Conservation (phyloP, 495 filamentous ascomycete genomes). For the Halenospora varia region DNA sequence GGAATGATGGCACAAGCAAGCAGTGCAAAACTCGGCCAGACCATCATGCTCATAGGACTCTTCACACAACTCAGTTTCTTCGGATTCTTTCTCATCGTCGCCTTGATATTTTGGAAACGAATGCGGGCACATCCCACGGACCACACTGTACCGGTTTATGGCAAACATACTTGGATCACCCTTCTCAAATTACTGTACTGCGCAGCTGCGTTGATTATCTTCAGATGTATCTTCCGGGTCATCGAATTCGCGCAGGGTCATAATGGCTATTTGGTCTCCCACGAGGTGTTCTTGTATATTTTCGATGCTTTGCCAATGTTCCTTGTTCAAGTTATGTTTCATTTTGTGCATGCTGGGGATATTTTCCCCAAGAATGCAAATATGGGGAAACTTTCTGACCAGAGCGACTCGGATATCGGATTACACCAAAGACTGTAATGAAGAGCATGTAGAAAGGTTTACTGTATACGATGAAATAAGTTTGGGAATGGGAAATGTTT, state of each 20-base stretch:
- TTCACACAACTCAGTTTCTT: slow-evolving; percentile 48
- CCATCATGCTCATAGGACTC: slow-evolving; percentile 37
- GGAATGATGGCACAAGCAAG: slow-evolving; percentile 34
- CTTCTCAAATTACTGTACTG: slow-evolving; percentile 49
- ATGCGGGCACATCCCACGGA: slow-evolving; percentile 12
- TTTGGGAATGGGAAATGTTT: no score
- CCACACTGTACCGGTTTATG: slow-evolving; percentile 13
- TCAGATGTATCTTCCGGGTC: slow-evolving; percentile 57
- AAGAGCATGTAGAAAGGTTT: no score
- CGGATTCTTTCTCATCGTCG: slow-evolving; percentile 42
- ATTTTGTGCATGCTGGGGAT: slow-evolving; percentile 21
- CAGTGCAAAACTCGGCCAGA: slow-evolving; percentile 32
- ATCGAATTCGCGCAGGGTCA: slow-evolving; percentile 57
- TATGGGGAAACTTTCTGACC: no score
- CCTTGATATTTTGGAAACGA: slow-evolving; percentile 31
- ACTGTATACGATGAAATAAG: no score
- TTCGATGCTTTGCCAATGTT: slow-evolving; percentile 61
- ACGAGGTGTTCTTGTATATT: slow-evolving; percentile 58
- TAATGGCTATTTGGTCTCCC: slow-evolving; percentile 40
- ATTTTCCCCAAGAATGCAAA: no score
- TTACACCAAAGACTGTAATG: no score
- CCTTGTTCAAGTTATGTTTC: slow-evolving; percentile 42
- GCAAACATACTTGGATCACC: slow-evolving; percentile 41
- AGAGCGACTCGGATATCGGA: no score
- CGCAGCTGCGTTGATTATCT: slow-evolving; percentile 49